Base-by-base conservation (phyloP, 140 eudicot species). In the Bidens hawaiensis region DNA sequence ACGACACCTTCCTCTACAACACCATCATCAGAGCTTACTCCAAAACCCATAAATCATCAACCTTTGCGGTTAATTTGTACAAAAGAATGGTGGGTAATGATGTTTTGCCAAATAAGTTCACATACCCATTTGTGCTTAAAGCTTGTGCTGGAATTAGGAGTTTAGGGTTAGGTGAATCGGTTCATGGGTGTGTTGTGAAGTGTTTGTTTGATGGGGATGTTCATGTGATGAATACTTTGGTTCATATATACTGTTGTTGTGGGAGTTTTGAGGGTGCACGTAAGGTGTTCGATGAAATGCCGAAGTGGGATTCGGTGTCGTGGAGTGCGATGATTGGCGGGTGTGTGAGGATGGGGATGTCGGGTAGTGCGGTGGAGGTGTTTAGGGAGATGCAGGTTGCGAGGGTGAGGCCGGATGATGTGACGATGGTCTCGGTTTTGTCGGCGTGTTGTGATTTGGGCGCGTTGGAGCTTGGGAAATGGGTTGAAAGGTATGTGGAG, bases 291-390 rank as follows among this genome's bases (percentile, higher is more conserved):
- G 95, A 86, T 63, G 84, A 76, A 86, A 89, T 86, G 95, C 56
- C 79, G 11, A 60, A 75, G 41, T 31, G 67, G 40, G 81, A 71
- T 64, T 66, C 83, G 5, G 89, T 83, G 1, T 68, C 87, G 2
- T 89, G 97, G 95, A 83, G 85, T 62, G 86, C 82, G 1, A 81
- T 89, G 85, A 83, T 89, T 45, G 87, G 94, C 45, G 93, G 87
- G 65, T 81, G 77, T 53, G 75, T 74, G 7, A 71, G 77, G 61
- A 57, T 71, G 72, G 89, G 93, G 28, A 76, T 67, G 85, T 75
- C 89, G 1, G 31, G 34, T 13, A 81, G 60, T 28, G 94, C 82
- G 3, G 74, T 83, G 16, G 82, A 61, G 46, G 49, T 89, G 77
- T 86, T 89, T 69, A 79, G 88, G 59, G 45, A 72, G 38, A 86